Evolutionary conservation across 2,329 filamentous ascomycete species (phyloP).

Genomic region (Pseudogymnoascus sp.): DNA sequence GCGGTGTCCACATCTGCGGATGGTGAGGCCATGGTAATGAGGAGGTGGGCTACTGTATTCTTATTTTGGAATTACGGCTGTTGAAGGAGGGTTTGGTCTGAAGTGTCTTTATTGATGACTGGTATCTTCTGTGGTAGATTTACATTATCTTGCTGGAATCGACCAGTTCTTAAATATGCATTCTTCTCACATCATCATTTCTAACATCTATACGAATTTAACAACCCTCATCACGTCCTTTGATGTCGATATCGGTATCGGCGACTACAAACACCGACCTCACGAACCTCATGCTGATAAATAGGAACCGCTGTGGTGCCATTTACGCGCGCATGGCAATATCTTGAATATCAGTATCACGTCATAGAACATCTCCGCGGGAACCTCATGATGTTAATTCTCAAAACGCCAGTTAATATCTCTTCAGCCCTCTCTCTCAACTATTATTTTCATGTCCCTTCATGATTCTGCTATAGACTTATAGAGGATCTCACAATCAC

Average conservation of each 20-base stretch:
- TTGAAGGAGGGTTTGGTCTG: not conserved
- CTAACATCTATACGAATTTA: not conserved
- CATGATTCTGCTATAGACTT: not conserved
- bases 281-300: not conserved
- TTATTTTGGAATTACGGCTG: not conserved
- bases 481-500: not conserved
- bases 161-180: not conserved
- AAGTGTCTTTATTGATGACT: not conserved
- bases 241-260: not conserved
- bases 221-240: not conserved
- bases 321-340: conserved; percentile 1
- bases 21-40: conserved; percentile 23
- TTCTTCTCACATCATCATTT: not conserved
- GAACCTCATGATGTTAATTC: not conserved
- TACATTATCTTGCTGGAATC: not conserved
- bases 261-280: not conserved
- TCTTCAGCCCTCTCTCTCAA: not conserved
- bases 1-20: conserved; percentile 23
- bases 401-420: not conserved
- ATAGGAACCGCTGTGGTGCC: not conserved
- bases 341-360: not conserved
- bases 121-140: not conserved
- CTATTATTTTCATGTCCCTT: not conserved
- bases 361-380: not conserved
- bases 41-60: not conserved